Conservation (phyloP, 345 rosid species). For the Hibiscus trionum region DNA sequence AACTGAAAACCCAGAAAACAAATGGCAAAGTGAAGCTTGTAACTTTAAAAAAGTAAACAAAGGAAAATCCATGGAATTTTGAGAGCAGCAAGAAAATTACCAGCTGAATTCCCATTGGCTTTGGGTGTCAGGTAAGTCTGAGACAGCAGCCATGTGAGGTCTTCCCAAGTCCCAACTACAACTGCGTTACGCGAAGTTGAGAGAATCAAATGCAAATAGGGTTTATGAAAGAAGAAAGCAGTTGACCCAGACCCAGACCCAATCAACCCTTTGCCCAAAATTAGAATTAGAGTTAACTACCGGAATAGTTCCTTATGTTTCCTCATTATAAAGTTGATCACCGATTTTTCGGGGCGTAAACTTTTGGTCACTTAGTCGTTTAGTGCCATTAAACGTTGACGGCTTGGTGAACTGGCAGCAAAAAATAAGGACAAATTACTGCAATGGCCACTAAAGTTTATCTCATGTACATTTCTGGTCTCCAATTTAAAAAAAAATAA, state of each 20-base stretch:
- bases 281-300: neutral
- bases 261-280: neutral
- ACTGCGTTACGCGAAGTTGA: neutral
- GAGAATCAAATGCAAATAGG: neutral
- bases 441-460: too few relatives aligned
- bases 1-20: neutral
- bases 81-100: constrained; percentile 14
- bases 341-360: too few relatives aligned
- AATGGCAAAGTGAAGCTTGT: neutral
- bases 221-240: neutral
- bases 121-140: constrained; percentile 8
- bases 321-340: too few relatives aligned
- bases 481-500: too few relatives aligned
- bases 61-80: neutral
- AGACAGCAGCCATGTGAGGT: neutral
- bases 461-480: too few relatives aligned
- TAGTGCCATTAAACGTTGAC: too few relatives aligned
- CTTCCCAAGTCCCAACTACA: neutral
- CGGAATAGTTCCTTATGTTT: too few relatives aligned
- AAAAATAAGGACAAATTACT: too few relatives aligned
- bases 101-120: constrained; percentile 53
- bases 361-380: too few relatives aligned
- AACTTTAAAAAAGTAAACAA: neutral
- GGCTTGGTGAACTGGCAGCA: too few relatives aligned
- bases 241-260: neutral